Base-by-base conservation (phyloP, 164 flowering plant genomes). In the Euptelea pleiosperma region DNA sequence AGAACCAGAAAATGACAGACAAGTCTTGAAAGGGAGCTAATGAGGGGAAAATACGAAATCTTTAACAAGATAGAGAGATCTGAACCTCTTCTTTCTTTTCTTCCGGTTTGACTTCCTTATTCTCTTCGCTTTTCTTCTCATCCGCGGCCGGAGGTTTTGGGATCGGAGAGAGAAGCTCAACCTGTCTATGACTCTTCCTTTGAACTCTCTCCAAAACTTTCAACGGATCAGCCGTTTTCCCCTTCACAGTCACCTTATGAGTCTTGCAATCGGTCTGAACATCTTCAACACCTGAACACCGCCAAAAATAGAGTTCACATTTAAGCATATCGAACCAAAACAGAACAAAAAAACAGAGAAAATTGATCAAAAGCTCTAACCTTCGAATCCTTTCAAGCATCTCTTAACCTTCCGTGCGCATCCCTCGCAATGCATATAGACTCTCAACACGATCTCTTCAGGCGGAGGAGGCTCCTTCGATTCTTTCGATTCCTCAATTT, bases 401-500 rank as follows among this genome's bases (percentile, higher is more conserved):
- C 79, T 42, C 22, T 75, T 79, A 59, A 90, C 87, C 58, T 90
- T 90, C 41, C 72, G 75, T 10, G 97, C 94, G 49, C 97, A 90
- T 0, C 95, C 97, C 54, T 90, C 95, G 36, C 97, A 90, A 82
- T 90, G 97, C 97, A 90, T 90, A 85, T 66, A 85, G 11, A 90
- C 90, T 39, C 57, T 78, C 53, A 85, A 62, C 7, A 85, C 78
- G 37, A 88, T 77, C 55, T 83, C 83, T 46, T 66, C 75, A 2
- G 85, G 87, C 15, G 85, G 82, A 0, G 79, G 82, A 4, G 83
- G 70, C 3, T 71, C 72, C 24, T 75, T 68, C 2, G 73, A 34
- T 12, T 59, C 66, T 37, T 57, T 49, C 60, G 56, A 40, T 30
- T 55, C 73, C 45, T 58, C 71, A 2, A 55, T 12, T 26, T 76